Evolutionary conservation across 2,329 filamentous ascomycete genomes (phyloP), one percentile per base, ranked within the genome.

Genomic region (Geosmithia putterillii): DNA sequence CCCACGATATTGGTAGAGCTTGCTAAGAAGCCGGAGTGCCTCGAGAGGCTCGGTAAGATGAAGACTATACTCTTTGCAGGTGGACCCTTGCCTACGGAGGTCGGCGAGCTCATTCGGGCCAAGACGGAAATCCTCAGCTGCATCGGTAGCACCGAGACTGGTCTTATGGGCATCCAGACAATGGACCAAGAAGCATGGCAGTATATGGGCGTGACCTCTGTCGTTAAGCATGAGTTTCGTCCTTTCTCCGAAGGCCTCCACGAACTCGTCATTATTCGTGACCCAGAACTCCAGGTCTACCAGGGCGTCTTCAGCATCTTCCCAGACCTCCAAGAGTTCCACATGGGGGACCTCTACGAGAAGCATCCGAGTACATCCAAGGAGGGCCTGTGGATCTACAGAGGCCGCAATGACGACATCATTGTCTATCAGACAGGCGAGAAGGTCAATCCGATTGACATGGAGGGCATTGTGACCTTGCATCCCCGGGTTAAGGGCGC

Each of bases 261-360:
- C 44, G 57, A 65, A 42, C 52, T 60, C 17, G 50, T 61, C 19
- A 51, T 62, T 9, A 49, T 57, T 1, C 54, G 56, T 2, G 50
- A 57, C 1, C 47, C 53, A 4, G 39, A 52, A n/a, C 48, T 51
- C 1, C 34, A 48, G 3, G 43, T 23, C 1, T 54, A 54, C 17
- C 59, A 66, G 41, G 56, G 57, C 3, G 48, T 66, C 15, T 71
- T 71, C 45, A 52, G 55, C 34, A 61, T 64, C 2, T 68, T 65
- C 40, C 66, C 65, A 0, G 54, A 64, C 1, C 38, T 57, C 2
- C 43, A 61, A 3, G 63, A 70, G 47, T 70, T 58, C 49, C 55
- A 59, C 7, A 69, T 64, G 7, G 64, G 63, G 34, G 71, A 74
- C 43, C 48, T 73, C 15, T 71, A 61, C 51, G 57, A 51, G 8